Base-by-base conservation (phyloP, 139 green algal species). In the Desmodesmus armatus region DNA sequence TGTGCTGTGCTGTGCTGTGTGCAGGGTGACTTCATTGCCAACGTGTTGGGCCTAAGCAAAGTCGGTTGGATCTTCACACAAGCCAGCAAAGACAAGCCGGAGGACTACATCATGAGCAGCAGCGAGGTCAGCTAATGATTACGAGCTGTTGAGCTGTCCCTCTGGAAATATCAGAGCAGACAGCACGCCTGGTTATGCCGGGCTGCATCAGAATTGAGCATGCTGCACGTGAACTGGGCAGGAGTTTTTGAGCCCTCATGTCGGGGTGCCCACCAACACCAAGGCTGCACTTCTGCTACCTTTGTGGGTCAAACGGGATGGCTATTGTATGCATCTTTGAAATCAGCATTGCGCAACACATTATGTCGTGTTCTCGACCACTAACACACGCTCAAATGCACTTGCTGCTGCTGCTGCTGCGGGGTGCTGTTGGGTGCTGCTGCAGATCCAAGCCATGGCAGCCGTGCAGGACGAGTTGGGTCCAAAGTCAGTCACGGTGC, bases 31-130 rank as follows among this genome's bases (percentile, higher is more conserved):
- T 89, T 91, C 35, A 19, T 93, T 4, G 90, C 90, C 2, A 82
- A 79, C 23, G 19, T 90, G 77, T 62, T 93, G 40, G 88, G 88
- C 25, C 82, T 89, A n/a, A 70, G 87, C 41, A 93, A 86, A 90
- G 94, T 99, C 25, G 97, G 97, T 27, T 98, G 94, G 91, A 95
- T 99, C 39, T 98, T 98, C 84, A 92, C 88, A 29, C 96, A 98
- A 86, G 94, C 87, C 74, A n/a, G n/a, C n/a, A n/a, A n/a, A n/a
- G 93, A 85, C 35, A 91, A 95, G 84, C 90, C 94, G 80, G 80
- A 86, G 5, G 96, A 98, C 43, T 99, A 93, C 89, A 98, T 98
- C 85, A 92, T 98, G 86, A 93, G 88, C 81, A 89, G 80, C 1
- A 88, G 91, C 53, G 97, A 99, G 90, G 63, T 98, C 7, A 84